Percentiles rank a stretch among this genome's conserved stretches.
Evolutionary conservation across 345 rosid species (phyloP).

Genomic region (Conringia planisiliqua): DNA sequence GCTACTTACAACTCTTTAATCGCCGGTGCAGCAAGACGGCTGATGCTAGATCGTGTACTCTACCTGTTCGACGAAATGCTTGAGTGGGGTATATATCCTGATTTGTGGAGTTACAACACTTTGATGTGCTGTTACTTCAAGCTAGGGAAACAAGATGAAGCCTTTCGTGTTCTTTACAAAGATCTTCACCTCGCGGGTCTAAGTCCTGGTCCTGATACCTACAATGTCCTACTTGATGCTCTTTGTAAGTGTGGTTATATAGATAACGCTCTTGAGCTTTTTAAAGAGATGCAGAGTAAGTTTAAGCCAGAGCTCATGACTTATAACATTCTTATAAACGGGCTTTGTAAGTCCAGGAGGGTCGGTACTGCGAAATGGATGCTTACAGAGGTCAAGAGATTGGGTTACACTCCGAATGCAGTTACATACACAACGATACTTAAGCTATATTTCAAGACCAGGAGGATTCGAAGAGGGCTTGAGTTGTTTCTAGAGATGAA

Average conservation of each 20-base stretch:
- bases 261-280: constrained; percentile 50
- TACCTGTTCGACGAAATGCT: constrained; percentile 90
- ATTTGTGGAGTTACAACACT: constrained; percentile 82
- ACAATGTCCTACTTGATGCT: constrained; percentile 72
- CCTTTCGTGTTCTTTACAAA: constrained; percentile 48
- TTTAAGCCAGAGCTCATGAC: constrained; percentile 55
- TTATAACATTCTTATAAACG: constrained; percentile 69
- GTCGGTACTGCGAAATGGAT: constrained; percentile 51
- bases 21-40: constrained; percentile 50
- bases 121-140: constrained; percentile 76
- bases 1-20: constrained; percentile 71
- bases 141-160: constrained; percentile 60
- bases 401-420: constrained; percentile 56
- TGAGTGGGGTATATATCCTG: constrained; percentile 49
- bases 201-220: constrained; percentile 47
- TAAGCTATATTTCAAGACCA: constrained; percentile 56
- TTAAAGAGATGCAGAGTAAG: constrained; percentile 51
- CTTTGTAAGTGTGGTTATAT: constrained; percentile 65
- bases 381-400: constrained; percentile 49
- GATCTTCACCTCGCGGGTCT: constrained; percentile 36
- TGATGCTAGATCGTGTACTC: constrained; percentile 38
- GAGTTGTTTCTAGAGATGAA: constrained; percentile 55
- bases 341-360: constrained; percentile 65
- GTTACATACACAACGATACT: constrained; percentile 70
- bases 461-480: constrained; percentile 58